Percentiles rank a stretch among this genome's conserved stretches.
Evolutionary conservation across 2,329 filamentous ascomycete species (phyloP).

Genomic region (Pseudogymnoascus sp.): DNA sequence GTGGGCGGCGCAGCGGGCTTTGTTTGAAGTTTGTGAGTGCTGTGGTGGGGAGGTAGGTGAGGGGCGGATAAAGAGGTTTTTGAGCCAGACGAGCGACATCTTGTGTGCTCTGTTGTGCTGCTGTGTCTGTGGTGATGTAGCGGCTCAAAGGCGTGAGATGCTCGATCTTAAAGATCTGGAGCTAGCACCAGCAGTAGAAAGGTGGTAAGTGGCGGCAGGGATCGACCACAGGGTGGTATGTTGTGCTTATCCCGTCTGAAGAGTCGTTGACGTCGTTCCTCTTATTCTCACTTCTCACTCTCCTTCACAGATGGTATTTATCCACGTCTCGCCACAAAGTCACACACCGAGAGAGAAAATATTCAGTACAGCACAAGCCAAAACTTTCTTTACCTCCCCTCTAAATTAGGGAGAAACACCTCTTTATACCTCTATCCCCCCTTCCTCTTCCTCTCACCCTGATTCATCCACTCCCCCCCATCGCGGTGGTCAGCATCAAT

Average conservation of each 20-base stretch:
- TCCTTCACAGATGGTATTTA: neutral
- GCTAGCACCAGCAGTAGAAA: neutral
- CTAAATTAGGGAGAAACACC: neutral
- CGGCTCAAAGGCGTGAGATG: slow-evolving; percentile 15
- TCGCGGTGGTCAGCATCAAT: slow-evolving; percentile 11
- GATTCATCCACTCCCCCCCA: neutral
- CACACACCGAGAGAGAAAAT: neutral
- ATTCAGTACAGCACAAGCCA: neutral
- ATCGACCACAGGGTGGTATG: neutral
- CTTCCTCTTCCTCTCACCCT: neutral
- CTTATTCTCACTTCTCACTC: neutral
- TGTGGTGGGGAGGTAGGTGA: neutral
- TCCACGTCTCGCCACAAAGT: neutral
- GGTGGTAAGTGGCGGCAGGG: neutral
- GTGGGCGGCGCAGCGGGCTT: neutral
- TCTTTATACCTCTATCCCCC: neutral
- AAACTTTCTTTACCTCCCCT: neutral
- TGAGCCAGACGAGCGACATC: slow-evolving; percentile 28
- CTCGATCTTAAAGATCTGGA: slow-evolving; percentile 11
- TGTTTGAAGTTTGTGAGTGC: slow-evolving; percentile 10
- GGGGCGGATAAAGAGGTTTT: slow-evolving; percentile 26
- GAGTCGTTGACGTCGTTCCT: neutral
- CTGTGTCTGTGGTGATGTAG: slow-evolving; percentile 5
- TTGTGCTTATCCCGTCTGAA: neutral
- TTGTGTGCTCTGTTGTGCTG: slow-evolving; percentile 11